Evolutionary conservation across 306 rosid genomes (phyloP).

Genomic region (Fragaria nilgerrensis): DNA sequence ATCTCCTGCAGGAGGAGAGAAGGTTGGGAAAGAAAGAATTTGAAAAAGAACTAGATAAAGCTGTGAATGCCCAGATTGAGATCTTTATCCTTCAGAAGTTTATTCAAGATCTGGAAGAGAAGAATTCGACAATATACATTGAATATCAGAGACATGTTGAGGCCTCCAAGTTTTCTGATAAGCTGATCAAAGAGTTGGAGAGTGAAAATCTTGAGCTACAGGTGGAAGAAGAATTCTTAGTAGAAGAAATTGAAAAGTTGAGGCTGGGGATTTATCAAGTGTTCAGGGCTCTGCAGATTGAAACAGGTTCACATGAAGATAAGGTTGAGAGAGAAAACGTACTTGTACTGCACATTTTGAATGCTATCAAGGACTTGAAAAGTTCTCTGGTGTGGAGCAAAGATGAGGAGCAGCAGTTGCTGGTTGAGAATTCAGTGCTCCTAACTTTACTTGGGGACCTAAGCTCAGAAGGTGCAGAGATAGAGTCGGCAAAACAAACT

Average conservation of each 20-base stretch:
- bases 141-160: constrained; percentile 79
- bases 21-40: constrained; percentile 69
- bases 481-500: constrained; percentile 41
- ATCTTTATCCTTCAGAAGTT: constrained; percentile 89
- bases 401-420: constrained; percentile 73
- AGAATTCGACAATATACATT: constrained; percentile 49
- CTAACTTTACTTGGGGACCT: constrained; percentile 62
- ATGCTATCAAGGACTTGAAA: constrained; percentile 59
- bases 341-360: constrained; percentile 48
- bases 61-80: constrained; percentile 91
- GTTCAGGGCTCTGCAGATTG: constrained; percentile 64
- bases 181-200: constrained; percentile 85
- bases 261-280: constrained; percentile 60
- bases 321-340: constrained; percentile 50
- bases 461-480: constrained; percentile 48
- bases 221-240: constrained; percentile 74
- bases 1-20: constrained; percentile 59
- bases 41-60: constrained; percentile 82
- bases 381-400: constrained; percentile 48
- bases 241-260: constrained; percentile 74
- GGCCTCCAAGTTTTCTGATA: constrained; percentile 69
- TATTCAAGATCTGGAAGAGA: constrained; percentile 88
- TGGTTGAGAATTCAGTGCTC: constrained; percentile 69
- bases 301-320: constrained; percentile 38
- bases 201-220: constrained; percentile 91